These are phyloP conservation scores for Trichoderma atroviride DNA, from an alignment of 2,329 filamentous ascomycete species.

Conservation along the genomic window DNA sequence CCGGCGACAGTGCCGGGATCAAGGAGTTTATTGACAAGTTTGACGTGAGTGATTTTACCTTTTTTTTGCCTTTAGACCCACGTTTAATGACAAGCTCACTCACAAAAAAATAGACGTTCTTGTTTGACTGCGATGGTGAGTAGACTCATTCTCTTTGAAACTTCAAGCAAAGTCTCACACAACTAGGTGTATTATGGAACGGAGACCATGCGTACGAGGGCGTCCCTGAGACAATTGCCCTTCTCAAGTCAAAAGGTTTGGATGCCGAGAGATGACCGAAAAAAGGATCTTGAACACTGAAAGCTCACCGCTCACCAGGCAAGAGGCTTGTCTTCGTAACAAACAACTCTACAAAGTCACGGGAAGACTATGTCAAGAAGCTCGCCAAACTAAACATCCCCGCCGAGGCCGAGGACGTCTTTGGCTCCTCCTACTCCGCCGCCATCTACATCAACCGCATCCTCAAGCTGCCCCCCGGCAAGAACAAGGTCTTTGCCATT, in stretches of 20 bases:
- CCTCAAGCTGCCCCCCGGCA: conserved; percentile 73
- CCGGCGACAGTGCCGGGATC: conserved; percentile 75
- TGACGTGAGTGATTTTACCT: conserved; percentile 67
- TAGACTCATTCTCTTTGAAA: background rate
- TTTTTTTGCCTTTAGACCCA: background rate
- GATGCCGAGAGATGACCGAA: background rate
- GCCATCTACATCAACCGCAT: conserved; percentile 96
- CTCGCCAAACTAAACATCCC: conserved; percentile 80
- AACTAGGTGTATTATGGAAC: conserved; percentile 88
- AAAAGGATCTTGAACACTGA: background rate
- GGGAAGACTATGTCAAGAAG: conserved; percentile 90
- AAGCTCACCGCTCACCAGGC: conserved; percentile 52
- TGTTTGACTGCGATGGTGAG: conserved; percentile 96
- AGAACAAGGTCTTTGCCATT: conserved; percentile 92
- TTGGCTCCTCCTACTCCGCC: conserved; percentile 92
- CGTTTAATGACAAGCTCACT: background rate
- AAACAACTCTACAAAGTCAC: conserved; percentile 98
- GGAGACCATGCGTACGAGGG: conserved; percentile 87
- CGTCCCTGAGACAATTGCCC: conserved; percentile 79
- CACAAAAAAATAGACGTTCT: conserved; percentile 59
- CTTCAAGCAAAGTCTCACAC: conserved; percentile 27
- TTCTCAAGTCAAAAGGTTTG: conserved; percentile 78
- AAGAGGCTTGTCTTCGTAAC: conserved; percentile 96
- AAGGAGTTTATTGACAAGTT: conserved; percentile 85
- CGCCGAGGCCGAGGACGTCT: conserved; percentile 83